These are phyloP conservation scores for Termitomyces sp. DNA, from an alignment of 768 basidiomycete genomes.

Conservation along the genomic window DNA sequence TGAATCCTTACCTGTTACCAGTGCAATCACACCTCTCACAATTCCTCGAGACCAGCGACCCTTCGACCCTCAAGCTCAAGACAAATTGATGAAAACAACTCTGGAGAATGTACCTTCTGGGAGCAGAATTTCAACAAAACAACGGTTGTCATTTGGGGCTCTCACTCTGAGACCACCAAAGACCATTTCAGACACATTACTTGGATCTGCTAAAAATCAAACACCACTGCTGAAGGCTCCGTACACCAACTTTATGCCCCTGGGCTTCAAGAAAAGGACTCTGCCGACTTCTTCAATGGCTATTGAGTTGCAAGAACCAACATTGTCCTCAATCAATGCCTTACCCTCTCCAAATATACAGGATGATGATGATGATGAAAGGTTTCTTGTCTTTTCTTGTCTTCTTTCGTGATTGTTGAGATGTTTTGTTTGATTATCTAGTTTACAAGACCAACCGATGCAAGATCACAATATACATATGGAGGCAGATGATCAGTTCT, in stretches of 20 bases:
- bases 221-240: neutral
- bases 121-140: constrained; percentile 47
- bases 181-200: neutral
- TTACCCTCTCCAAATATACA: neutral
- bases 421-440: neutral
- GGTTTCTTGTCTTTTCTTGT: neutral
- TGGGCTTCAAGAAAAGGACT: constrained; percentile 42
- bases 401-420: neutral
- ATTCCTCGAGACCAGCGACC: no score
- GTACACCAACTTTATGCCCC: constrained; percentile 6
- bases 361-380: neutral
- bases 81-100: constrained; percentile 15
- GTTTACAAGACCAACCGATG: neutral
- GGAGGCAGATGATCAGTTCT: neutral
- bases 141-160: constrained; percentile 41
- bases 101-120: constrained; percentile 15
- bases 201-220: constrained; percentile 9
- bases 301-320: neutral
- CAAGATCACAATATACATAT: neutral
- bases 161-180: constrained; percentile 22
- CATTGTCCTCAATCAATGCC: neutral
- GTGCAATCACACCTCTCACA: neutral
- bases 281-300: constrained; percentile 5
- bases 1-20: neutral
- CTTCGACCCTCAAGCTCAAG: neutral